Evolutionary conservation across 257 asterid species (phyloP).

Genomic region (Penstemon eatonii): DNA sequence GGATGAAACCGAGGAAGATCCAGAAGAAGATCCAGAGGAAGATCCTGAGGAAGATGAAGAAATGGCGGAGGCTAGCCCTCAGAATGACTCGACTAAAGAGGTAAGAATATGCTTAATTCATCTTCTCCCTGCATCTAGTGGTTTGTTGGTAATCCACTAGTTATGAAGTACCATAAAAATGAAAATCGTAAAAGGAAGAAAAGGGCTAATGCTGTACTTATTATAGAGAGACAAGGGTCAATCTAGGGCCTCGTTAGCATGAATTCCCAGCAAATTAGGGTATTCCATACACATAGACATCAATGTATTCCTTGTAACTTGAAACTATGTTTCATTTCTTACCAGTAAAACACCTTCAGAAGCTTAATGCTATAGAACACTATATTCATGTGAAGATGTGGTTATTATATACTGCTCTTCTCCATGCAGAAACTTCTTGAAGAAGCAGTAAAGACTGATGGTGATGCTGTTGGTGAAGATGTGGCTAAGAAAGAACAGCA

Average conservation of each 20-base stretch:
- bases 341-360: neutral
- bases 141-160: neutral
- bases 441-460: slow-evolving; percentile 40
- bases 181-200: neutral
- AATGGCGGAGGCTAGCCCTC: slow-evolving; percentile 48
- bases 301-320: neutral
- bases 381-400: neutral
- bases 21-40: slow-evolving; percentile 62
- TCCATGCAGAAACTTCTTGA: slow-evolving; percentile 43
- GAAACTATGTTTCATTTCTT: neutral
- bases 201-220: neutral
- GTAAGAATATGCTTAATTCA: slow-evolving; percentile 34
- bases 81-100: slow-evolving; percentile 44
- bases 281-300: neutral
- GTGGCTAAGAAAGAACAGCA: slow-evolving; percentile 29
- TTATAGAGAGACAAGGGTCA: neutral
- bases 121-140: slow-evolving; percentile 6
- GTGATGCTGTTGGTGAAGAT: slow-evolving; percentile 36
- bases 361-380: neutral
- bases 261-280: neutral
- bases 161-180: neutral
- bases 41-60: slow-evolving; percentile 52
- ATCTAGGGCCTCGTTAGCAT: neutral
- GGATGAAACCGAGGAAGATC: slow-evolving; percentile 50
- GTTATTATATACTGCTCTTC: slow-evolving; percentile 19